Conservation (phyloP, 352 stramenopile species). For the Globisporangium irregulare region DNA sequence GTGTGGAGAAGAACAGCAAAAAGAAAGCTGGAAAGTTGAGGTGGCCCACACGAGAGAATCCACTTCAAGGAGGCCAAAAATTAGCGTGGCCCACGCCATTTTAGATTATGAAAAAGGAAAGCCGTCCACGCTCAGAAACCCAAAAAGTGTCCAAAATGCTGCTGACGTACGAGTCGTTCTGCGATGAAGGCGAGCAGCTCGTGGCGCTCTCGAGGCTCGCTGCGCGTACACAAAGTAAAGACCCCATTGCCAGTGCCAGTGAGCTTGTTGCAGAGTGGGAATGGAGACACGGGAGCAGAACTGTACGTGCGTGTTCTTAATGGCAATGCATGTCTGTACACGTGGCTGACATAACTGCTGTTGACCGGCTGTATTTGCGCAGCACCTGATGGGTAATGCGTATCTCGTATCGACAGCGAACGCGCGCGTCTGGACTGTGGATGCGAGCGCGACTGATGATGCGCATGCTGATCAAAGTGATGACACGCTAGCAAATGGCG, state of each 20-base stretch:
- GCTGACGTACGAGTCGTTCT: slow-evolving; percentile 55
- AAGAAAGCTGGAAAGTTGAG: neutral
- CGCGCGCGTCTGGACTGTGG: slow-evolving; percentile 3
- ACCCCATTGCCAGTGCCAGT: neutral
- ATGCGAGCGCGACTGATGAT: slow-evolving; percentile 9
- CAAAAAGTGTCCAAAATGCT: slow-evolving; percentile 16
- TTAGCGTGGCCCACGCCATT: slow-evolving; percentile 6
- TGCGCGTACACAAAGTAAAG: slow-evolving; percentile 11
- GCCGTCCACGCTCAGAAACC: neutral
- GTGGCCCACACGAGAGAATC: slow-evolving; percentile 10
- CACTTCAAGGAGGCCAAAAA: neutral
- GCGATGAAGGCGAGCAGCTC: slow-evolving; percentile 41
- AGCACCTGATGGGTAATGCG: slow-evolving; percentile 62
- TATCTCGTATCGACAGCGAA: slow-evolving; percentile 68
- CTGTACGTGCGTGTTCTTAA: slow-evolving; percentile 22
- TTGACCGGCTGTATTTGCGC: neutral
- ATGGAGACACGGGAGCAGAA: slow-evolving; percentile 50
- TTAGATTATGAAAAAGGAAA: neutral
- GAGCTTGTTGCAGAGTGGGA: slow-evolving; percentile 39
- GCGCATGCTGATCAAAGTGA: neutral
- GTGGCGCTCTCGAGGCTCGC: slow-evolving; percentile 33
- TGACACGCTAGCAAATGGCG: neutral
- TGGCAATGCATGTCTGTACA: neutral
- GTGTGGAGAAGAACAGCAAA: neutral
- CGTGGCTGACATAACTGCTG: neutral